Evolutionary conservation across 192 early-diverging fungal genomes (phyloP).

Genomic region (Piromyces sp.): DNA sequence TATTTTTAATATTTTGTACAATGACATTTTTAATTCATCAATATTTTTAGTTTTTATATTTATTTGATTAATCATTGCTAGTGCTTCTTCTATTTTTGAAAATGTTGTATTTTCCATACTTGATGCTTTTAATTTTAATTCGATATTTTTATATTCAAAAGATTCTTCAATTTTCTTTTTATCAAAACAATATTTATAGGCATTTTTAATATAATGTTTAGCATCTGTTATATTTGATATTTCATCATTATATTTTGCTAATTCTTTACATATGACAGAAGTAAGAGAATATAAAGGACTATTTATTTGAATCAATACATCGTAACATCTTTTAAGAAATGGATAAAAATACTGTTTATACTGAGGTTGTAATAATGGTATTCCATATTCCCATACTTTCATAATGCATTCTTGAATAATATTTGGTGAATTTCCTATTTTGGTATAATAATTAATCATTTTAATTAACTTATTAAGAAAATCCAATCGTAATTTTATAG

Average conservation of each 20-base stretch:
- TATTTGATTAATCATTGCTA: neutral
- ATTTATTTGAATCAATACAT: neutral
- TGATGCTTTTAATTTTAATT: neutral
- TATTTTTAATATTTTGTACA: neutral
- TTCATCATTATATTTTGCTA: neutral
- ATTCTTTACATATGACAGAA: neutral
- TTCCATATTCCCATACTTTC: neutral
- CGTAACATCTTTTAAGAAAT: neutral
- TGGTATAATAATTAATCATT: neutral
- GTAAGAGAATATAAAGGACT: neutral
- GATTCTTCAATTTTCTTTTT: neutral
- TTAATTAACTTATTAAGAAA: neutral
- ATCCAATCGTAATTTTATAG: neutral
- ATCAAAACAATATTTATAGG: neutral
- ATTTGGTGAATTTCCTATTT: neutral
- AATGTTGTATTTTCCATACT: neutral
- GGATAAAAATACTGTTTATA: neutral
- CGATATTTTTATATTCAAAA: neutral
- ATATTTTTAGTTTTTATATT: neutral
- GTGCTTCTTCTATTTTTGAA: neutral
- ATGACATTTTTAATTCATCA: neutral
- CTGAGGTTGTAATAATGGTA: neutral
- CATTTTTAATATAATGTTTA: neutral
- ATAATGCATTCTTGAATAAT: neutral
- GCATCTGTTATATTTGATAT: neutral